phyloP scores from a whole-genome alignment of 768 basidiomycete species.

The Pisolithus marmoratus region DNA sequence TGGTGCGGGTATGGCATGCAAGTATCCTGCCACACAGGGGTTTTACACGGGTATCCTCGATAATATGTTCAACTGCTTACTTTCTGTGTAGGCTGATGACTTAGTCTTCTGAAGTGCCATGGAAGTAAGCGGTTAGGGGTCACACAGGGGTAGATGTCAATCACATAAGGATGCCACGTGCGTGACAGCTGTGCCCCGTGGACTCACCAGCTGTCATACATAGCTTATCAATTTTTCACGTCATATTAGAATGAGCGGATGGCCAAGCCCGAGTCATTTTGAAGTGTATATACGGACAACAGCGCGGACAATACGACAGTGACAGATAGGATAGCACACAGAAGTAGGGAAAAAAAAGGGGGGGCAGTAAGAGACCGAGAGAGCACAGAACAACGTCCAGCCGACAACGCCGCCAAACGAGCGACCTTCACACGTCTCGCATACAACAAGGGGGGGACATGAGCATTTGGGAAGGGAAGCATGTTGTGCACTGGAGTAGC shows the following conservation, averaged over 20 bases:
- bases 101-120: background rate
- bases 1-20: conserved; percentile 30
- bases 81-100: conserved; percentile 13
- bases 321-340: conserved; percentile 21
- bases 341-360: conserved; percentile 5
- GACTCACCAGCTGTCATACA: too few species aligned
- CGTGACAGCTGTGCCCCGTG: conserved; percentile 10
- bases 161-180: conserved; percentile 6
- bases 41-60: background rate
- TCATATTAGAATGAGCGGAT: too few species aligned
- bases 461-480: conserved; percentile 14
- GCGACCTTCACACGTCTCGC: conserved; percentile 26
- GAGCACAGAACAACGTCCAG: conserved; percentile 5
- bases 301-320: conserved; percentile 14
- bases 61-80: conserved; percentile 5
- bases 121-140: background rate
- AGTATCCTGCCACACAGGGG: conserved; percentile 8
- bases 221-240: too few species aligned
- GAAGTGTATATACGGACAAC: conserved; percentile 26
- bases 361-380: conserved; percentile 10
- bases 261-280: conserved; percentile 20
- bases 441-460: conserved; percentile 9
- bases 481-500: background rate
- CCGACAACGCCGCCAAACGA: conserved; percentile 5
- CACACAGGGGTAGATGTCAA: background rate